Conservation (phyloP, 2,329 filamentous ascomycete species). For the Cercospora berteroae region DNA sequence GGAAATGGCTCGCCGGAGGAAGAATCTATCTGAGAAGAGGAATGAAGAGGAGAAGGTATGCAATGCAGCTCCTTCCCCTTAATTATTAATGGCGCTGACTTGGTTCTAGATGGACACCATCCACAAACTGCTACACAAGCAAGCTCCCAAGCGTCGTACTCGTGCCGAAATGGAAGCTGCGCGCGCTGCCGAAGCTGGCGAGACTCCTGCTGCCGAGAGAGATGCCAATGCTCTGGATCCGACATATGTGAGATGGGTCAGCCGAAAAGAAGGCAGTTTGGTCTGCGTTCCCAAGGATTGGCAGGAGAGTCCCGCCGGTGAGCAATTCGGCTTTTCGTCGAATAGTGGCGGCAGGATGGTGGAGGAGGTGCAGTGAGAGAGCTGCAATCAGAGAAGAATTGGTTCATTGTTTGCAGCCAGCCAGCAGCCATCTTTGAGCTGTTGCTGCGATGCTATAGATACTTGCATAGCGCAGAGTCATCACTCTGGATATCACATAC, state of each 20-base stretch:
- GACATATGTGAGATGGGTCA: slow-evolving; percentile 68
- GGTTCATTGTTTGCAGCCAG: background rate
- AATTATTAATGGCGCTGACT: slow-evolving; percentile 1
- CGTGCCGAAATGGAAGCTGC: slow-evolving; percentile 50
- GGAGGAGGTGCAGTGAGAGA: slow-evolving; percentile 7
- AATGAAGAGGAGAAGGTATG: slow-evolving; percentile 72
- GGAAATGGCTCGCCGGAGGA: slow-evolving; percentile 70
- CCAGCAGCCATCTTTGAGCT: background rate
- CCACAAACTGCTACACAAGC: slow-evolving; percentile 84
- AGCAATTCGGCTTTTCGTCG: background rate
- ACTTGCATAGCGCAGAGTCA: background rate
- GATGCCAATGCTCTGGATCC: slow-evolving; percentile 44
- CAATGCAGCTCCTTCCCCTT: background rate
- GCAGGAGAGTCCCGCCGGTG: slow-evolving; percentile 10
- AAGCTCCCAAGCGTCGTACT: slow-evolving; percentile 66
- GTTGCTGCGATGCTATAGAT: background rate
- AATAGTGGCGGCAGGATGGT: slow-evolving; percentile 1
- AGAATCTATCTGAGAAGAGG: slow-evolving; percentile 73
- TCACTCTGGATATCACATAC: background rate
- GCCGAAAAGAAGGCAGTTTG: slow-evolving; percentile 43
- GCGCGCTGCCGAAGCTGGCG: slow-evolving; percentile 43
- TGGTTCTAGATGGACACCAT: slow-evolving; percentile 76
- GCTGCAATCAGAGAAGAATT: background rate
- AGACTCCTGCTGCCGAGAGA: slow-evolving; percentile 49
- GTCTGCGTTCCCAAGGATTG: slow-evolving; percentile 10